Conservation (phyloP, 192 early-diverging fungal species). For the Backusella tarrabulga region DNA sequence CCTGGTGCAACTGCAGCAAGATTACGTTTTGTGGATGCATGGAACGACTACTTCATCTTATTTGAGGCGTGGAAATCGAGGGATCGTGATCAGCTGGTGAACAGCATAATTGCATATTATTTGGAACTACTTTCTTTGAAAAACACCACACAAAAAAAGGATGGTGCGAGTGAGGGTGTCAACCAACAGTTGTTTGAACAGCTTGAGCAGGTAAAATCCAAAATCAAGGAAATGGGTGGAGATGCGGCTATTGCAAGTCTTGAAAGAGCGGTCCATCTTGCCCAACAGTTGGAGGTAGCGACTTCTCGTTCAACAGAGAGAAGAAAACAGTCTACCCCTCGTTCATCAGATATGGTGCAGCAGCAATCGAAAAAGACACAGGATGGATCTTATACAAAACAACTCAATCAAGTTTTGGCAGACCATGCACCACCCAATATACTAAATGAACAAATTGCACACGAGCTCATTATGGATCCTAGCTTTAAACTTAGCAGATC, state of each 20-base stretch:
- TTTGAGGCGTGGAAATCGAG: slow-evolving; percentile 73
- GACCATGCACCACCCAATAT: slow-evolving; percentile 42
- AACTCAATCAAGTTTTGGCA: slow-evolving; percentile 37
- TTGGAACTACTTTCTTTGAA: slow-evolving; percentile 66
- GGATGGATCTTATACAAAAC: slow-evolving; percentile 8
- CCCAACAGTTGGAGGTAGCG: slow-evolving; percentile 2
- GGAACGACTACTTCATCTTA: slow-evolving; percentile 55
- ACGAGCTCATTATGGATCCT: slow-evolving; percentile 77
- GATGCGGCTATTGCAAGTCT: slow-evolving; percentile 5
- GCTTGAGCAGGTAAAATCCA: slow-evolving; percentile 19
- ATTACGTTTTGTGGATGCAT: slow-evolving; percentile 49
- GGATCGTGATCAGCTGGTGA: slow-evolving; percentile 63
- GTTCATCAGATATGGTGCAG: neutral
- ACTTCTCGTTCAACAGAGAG: slow-evolving; percentile 1
- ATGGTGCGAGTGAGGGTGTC: slow-evolving; percentile 42
- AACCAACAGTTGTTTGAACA: slow-evolving; percentile 26
- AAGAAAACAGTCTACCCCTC: slow-evolving; percentile 10
- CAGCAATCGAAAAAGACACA: neutral
- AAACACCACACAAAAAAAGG: slow-evolving; percentile 49
- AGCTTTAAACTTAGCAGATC: slow-evolving; percentile 59
- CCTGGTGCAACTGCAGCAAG: slow-evolving; percentile 16
- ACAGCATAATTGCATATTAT: slow-evolving; percentile 64
- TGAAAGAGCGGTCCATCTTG: neutral
- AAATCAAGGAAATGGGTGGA: slow-evolving; percentile 15
- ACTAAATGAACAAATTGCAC: slow-evolving; percentile 68